Evolutionary conservation across 2,329 filamentous ascomycete species (phyloP).

Genomic region (Paecilomyces formosus): DNA sequence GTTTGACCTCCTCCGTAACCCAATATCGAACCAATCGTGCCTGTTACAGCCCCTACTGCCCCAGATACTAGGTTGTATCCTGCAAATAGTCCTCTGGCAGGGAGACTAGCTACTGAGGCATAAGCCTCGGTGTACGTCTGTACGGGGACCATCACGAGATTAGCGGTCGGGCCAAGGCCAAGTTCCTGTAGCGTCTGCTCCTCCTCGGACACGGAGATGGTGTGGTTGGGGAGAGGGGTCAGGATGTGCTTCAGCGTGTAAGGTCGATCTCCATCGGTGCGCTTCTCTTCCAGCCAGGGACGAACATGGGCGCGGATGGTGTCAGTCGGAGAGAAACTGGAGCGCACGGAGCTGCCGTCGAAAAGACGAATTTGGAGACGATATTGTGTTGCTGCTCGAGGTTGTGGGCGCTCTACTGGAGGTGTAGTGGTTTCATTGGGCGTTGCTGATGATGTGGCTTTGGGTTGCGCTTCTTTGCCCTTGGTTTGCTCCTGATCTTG

Average conservation of each 20-base stretch:
- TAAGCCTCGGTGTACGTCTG: constrained; percentile 56
- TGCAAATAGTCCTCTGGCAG: constrained; percentile 34
- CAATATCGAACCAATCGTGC: constrained; percentile 37
- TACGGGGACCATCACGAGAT: constrained; percentile 71
- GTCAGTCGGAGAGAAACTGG: constrained; percentile 57
- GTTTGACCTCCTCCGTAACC: constrained; percentile 27
- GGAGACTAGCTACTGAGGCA: constrained; percentile 29
- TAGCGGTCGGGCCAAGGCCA: constrained; percentile 70
- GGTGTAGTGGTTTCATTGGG: neutral
- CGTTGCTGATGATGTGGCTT: constrained; percentile 19
- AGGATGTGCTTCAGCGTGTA: constrained; percentile 82
- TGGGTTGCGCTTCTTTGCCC: constrained; percentile 46
- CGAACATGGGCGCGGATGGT: constrained; percentile 62
- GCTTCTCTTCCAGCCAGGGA: constrained; percentile 64
- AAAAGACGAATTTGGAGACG: constrained; percentile 74
- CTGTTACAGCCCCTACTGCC: constrained; percentile 34
- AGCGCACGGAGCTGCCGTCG: constrained; percentile 72
- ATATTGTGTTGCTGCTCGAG: constrained; percentile 28
- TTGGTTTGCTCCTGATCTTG: constrained; percentile 65
- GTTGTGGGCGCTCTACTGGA: constrained; percentile 3
- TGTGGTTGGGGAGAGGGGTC: constrained; percentile 66
- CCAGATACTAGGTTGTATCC: constrained; percentile 37
- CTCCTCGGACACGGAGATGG: constrained; percentile 70
- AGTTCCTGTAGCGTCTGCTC: constrained; percentile 59
- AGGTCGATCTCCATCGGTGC: constrained; percentile 51